Evolutionary conservation across 805 yeast species (phyloP), one percentile per base, ranked within the genome.

Genomic region (Metahyphopichia silvanorum): DNA sequence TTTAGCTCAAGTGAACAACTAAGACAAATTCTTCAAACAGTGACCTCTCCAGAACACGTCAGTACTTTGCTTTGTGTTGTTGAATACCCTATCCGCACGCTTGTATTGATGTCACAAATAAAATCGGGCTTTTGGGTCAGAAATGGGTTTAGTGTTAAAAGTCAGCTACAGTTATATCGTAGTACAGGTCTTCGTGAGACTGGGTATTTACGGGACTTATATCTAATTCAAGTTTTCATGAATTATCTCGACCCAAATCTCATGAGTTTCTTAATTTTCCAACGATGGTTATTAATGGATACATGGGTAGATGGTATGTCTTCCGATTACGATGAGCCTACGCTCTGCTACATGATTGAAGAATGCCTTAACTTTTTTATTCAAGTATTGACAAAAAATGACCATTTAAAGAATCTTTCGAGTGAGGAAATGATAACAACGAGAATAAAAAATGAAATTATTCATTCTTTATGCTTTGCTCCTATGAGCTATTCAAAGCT

Each of bases 121-220:
- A 82, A 86, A 39, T 79, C 84, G 0, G 96, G 96, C 0, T 74
- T 83, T 35, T 91, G 98, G 98, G 96, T 91, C 0, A 74, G 98
- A 48, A 91, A 91, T 57, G 98, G 98, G 0, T 73, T 77, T 37
- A 82, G 89, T 25, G 79, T 87, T 4, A 70, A 83, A 25, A 78
- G 80, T 16, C 98, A 91, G 51, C 69, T 84, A 42, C 82, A 79
- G 44, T 78, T 88, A 35, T 91, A 91, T 53, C 74, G 83, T 24
- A 81, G 77, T 37, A 74, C 88, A 9, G 84, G 87, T 4, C 69
- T 89, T 31, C 67, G 97, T 34, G 97, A 89, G 42, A 76, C 77
- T 39, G 95, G 96, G 0, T 89, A 72, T 50, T 67, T 79, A 45
- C 71, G 95, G 44, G 98, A 93, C 47, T 53, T 91, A 14, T 84